Conservation (phyloP, 2,329 filamentous ascomycete species). For the Paraphaeosphaeria minitans region DNA sequence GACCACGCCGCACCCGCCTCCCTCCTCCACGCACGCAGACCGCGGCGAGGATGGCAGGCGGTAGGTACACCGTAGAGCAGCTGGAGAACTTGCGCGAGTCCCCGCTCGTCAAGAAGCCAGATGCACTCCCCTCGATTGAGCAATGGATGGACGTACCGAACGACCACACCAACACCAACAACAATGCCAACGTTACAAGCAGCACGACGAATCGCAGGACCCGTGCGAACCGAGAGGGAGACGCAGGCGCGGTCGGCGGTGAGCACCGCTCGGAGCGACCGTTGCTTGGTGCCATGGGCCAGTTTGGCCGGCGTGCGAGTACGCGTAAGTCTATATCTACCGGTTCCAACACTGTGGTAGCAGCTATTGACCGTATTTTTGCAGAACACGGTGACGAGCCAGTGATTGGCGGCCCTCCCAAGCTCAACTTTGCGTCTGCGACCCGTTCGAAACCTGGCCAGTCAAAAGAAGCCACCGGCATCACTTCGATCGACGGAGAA, state of each 20-base stretch:
- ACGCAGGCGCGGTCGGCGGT: slow-evolving; percentile 26
- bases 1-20: slow-evolving; percentile 23
- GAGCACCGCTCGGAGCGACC: slow-evolving; percentile 39
- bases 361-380: slow-evolving; percentile 39
- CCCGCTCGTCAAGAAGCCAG: slow-evolving; percentile 80
- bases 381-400: slow-evolving; percentile 74
- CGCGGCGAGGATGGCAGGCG: slow-evolving; percentile 35
- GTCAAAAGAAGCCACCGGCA: slow-evolving; percentile 42
- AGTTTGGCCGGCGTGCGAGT: slow-evolving; percentile 40
- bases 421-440: slow-evolving; percentile 79
- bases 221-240: slow-evolving; percentile 34
- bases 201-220: slow-evolving; percentile 33
- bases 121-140: slow-evolving; percentile 78
- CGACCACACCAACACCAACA: slow-evolving; percentile 31
- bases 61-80: slow-evolving; percentile 73
- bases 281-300: slow-evolving; percentile 44
- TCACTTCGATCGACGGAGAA: slow-evolving; percentile 48
- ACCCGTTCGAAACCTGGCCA: slow-evolving; percentile 59
- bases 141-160: slow-evolving; percentile 88
- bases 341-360: slow-evolving; percentile 39
- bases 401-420: slow-evolving; percentile 76
- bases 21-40: slow-evolving; percentile 13
- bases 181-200: slow-evolving; percentile 27
- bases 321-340: slow-evolving; percentile 55
- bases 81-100: slow-evolving; percentile 78